Evolutionary conservation across 2,329 filamentous ascomycete species (phyloP), one percentile per base, ranked within the genome.

Genomic region (Colletotrichum lentis): DNA sequence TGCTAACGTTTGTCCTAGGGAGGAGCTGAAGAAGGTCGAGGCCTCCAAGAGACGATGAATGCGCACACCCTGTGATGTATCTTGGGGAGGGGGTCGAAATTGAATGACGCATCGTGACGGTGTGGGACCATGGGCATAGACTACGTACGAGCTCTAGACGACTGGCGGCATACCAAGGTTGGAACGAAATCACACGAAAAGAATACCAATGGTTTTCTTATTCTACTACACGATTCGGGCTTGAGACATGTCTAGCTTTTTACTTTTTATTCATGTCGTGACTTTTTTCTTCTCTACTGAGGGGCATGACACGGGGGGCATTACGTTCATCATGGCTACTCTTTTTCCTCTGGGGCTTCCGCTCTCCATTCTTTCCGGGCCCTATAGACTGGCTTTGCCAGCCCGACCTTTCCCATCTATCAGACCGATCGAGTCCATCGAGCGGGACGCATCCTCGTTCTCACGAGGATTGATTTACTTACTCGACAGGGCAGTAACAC

Each of bases 11-110:
- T 37, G 68, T 12, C 8, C 72, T 35, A 94, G 91, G 82, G 92
- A 97, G 80, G 95, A 98, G 80, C 83, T 97, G 72, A 96, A 96
- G 86, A 97, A 97, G 83, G 92, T 97, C 76, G 93, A 96, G 78
- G 86, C 89, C 47, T 85, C 88, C 70, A 92, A 92, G 83, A 86
- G 87, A 74, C 83, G 85, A 82, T 88, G 73, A 78, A 76, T 73
- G 73, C 69, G 47, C 63, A 59, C 50, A n/a, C 24, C 22, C 6
- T 12, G 35, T 8, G 16, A 4, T 5, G 16, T 44, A 24, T 24
- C 18, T 43, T 39, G 49, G n/a, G 8, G 14, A 37, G n/a, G 12
- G 12, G 49, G 35, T 35, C 31, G 50, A 44, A 16, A 43, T 8
- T n/a, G 44, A 50, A 56, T 55, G 62, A 68, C 62, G 55, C 39